Base-by-base conservation (phyloP, 2,329 filamentous ascomycete species). In the Clonostachys rhizophaga region DNA sequence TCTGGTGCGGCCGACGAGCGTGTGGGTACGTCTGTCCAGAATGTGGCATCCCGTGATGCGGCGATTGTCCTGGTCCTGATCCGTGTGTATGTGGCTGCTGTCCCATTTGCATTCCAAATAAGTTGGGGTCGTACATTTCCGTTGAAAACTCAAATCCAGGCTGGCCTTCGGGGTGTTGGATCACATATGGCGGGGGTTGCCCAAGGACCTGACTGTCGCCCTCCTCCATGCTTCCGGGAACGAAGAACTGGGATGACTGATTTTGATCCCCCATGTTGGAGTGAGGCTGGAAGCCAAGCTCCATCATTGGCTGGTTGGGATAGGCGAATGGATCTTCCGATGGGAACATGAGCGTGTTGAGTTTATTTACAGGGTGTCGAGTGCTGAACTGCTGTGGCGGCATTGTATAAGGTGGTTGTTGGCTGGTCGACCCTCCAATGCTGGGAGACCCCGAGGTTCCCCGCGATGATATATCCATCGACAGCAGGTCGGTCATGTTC, bases 311-410 rank as follows among this genome's bases (percentile, higher is more conserved):
- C 53, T 89, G 86, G 57, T 86, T 89, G 0, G 87, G 87, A 57
- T 92, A 94, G 0, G 84, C 86, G 52, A 92, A 86, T 0, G 88
- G 87, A 56, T 92, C 87, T 34, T 81, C 78, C 0, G 86, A 86
- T 2, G 87, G 84, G 58, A 92, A 92, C 85, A 92, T 91, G 68
- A 91, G 81, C 5, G 84, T 81, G 49, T 85, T 85, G 7, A 91
- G 75, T 59, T 89, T 87, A 53, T 86, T 79, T 14, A 91, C 70
- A 5, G 70, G 68, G 55, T 71, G 78, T 42, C 66, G 49, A 50
- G 58, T 46, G 45, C 57, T 55, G 6, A 66, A 54, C 9, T 60
- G 59, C 10, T 67, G 64, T 4, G 63, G 57, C 16, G 58, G 55
- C 34, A 62, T 60, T 24, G 56, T 61, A 11, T 69, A 67, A 4